These are phyloP conservation scores for Suzukiozyma palmioleophila DNA, from an alignment of 1,139 yeast genomes.

Conservation along the genomic window DNA sequence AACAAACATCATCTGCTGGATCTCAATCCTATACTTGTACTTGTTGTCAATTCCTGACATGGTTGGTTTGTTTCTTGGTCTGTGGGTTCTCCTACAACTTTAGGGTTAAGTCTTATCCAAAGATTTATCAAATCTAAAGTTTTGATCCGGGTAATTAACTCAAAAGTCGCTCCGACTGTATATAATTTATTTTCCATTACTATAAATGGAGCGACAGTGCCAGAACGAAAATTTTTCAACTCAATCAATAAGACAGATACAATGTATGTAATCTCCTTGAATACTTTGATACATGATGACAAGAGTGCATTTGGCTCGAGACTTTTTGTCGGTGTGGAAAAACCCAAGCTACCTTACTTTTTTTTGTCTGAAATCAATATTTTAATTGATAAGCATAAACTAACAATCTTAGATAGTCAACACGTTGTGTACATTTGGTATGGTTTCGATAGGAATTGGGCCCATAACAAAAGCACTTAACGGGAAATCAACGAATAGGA, in stretches of 20 bases:
- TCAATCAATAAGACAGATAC: background rate
- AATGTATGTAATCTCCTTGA: background rate
- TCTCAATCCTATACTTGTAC: constrained; percentile 76
- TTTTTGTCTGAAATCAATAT: constrained; percentile 26
- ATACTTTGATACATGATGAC: constrained; percentile 52
- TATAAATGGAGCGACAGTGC: background rate
- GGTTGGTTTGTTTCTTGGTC: background rate
- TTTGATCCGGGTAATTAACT: constrained; percentile 1
- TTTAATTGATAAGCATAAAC: background rate
- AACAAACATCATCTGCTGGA: constrained; percentile 98
- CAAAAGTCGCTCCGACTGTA: background rate
- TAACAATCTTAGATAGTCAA: background rate
- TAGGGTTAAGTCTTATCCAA: no score
- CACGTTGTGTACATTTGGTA: constrained; percentile 2
- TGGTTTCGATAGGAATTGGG: constrained; percentile 12
- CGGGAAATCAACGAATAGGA: no score
- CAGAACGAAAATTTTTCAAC: background rate
- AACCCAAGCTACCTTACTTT: constrained; percentile 79
- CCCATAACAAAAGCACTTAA: constrained; percentile 4
- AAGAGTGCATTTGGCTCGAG: constrained; percentile 98
- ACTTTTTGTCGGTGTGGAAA: constrained; percentile 88
- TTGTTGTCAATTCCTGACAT: constrained; percentile 31
- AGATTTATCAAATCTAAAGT: no score
- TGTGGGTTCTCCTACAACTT: no score
- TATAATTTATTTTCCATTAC: background rate